These are phyloP conservation scores for Sphenostylis stenocarpa DNA, from an alignment of 306 rosid species.

Conservation along the genomic window DNA sequence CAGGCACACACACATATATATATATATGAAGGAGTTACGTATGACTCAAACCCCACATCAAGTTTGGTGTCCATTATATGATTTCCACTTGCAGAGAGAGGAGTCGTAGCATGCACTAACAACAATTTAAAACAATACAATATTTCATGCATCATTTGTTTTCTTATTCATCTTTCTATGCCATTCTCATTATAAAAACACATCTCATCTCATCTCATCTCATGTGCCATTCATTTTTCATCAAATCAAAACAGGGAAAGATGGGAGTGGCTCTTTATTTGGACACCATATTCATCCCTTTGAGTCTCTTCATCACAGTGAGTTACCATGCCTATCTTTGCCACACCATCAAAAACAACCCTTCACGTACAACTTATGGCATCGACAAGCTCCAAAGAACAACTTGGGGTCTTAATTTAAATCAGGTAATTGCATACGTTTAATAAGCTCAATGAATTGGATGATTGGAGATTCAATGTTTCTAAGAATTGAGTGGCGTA, in stretches of 20 bases:
- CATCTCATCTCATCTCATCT: no score
- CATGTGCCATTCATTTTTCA: background rate
- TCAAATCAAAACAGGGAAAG: background rate
- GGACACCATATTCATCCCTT: slow-evolving; percentile 63
- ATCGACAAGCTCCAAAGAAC: slow-evolving; percentile 46
- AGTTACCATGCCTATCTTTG: slow-evolving; percentile 77
- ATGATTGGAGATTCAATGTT: background rate
- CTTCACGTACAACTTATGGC: slow-evolving; percentile 62
- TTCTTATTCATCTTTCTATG: background rate
- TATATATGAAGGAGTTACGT: background rate
- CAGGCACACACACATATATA: background rate
- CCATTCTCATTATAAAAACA: slow-evolving; percentile 31
- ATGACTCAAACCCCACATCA: slow-evolving; percentile 42
- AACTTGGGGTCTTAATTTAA: slow-evolving; percentile 54
- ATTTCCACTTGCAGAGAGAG: slow-evolving; percentile 50
- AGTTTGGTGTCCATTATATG: slow-evolving; percentile 44
- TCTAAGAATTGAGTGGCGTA: background rate
- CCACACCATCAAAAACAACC: slow-evolving; percentile 60
- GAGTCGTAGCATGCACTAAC: slow-evolving; percentile 27
- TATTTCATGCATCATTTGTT: slow-evolving; percentile 21
- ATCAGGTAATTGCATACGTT: slow-evolving; percentile 39
- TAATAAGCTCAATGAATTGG: background rate
- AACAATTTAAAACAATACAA: slow-evolving; percentile 2
- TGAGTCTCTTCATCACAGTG: slow-evolving; percentile 56
- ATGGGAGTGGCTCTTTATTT: slow-evolving; percentile 53